Evolutionary conservation across 169 alveolate species (phyloP), one percentile per base, ranked within the genome.

Genomic region (Plasmodium yoelii): DNA sequence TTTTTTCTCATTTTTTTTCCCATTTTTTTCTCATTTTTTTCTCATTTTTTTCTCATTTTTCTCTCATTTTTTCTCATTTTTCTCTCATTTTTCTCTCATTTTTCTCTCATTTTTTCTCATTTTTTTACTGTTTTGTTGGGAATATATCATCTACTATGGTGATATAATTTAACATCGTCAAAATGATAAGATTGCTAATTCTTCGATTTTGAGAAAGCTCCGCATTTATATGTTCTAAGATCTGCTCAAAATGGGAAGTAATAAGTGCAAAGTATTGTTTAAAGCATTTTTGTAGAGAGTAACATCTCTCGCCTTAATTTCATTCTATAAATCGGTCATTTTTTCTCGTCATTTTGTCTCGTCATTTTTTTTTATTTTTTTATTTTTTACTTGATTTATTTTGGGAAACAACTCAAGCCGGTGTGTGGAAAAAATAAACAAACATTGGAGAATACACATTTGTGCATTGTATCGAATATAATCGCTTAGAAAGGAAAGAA

Each of bases 371-470:
- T 19, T 42, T n/a, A n/a, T n/a, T 71, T 53, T 22, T n/a, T 59
- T 59, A 19, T 47, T 12, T 42, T 8, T 63, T 75, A 75, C 88
- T 24, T 75, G 88, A 24, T 42, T 49, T 34, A 75, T 75, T 65
- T 60, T 75, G 1, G 88, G 88, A 9, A 63, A 75, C 44, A 75
- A 26, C 57, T 75, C 88, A 34, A 47, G 61, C 24, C 61, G 77
- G 13, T 75, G 24, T 18, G 88, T 75, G 3, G 88, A 75, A 63
- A 75, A 75, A 49, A 75, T 46, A 56, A 63, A 75, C 19, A 75
- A 67, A 57, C 88, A 75, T 10, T 68, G 73, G 4, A 75, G 49
- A 0, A 51, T 57, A 39, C 88, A 75, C 13, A 56, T 67, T 44
- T 75, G 74, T 12, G 88, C 65, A 19, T 53, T 75, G 44, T 47